Evolutionary conservation across 345 rosid genomes (phyloP).

Genomic region (Mangifera indica): DNA sequence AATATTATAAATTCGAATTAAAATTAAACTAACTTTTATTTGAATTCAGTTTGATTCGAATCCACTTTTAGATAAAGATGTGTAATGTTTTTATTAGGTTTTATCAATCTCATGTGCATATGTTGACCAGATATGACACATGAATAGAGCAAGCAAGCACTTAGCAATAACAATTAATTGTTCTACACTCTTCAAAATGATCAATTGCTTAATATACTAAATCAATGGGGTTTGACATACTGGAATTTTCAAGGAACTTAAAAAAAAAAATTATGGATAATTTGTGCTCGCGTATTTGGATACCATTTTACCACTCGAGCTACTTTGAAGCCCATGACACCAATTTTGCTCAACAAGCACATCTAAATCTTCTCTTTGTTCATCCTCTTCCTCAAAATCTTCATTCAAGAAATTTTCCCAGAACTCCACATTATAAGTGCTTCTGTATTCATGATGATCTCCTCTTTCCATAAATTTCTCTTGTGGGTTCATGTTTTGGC

Average conservation of each 20-base stretch:
- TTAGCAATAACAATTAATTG: too few species aligned
- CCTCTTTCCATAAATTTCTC: conserved; percentile 23
- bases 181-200: neutral
- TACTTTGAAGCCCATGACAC: conserved; percentile 46
- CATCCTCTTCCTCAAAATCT: conserved; percentile 32
- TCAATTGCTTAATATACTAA: neutral
- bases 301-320: too few species aligned
- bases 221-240: neutral
- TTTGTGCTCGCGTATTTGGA: too few species aligned
- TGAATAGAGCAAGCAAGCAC: too few species aligned
- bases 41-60: too few species aligned
- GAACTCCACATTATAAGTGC: conserved; percentile 32
- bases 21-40: too few species aligned
- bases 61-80: too few species aligned
- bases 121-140: too few species aligned
- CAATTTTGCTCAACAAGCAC: conserved; percentile 54
- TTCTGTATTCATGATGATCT: conserved; percentile 23
- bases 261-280: too few species aligned
- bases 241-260: neutral
- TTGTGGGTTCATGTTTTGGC: conserved; percentile 18
- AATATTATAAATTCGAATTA: too few species aligned
- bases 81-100: too few species aligned
- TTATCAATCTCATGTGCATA: too few species aligned
- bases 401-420: conserved; percentile 66
- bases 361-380: conserved; percentile 45